phyloP scores from a whole-genome alignment of 441 rosid species.

The Francoa sonchifolia region DNA sequence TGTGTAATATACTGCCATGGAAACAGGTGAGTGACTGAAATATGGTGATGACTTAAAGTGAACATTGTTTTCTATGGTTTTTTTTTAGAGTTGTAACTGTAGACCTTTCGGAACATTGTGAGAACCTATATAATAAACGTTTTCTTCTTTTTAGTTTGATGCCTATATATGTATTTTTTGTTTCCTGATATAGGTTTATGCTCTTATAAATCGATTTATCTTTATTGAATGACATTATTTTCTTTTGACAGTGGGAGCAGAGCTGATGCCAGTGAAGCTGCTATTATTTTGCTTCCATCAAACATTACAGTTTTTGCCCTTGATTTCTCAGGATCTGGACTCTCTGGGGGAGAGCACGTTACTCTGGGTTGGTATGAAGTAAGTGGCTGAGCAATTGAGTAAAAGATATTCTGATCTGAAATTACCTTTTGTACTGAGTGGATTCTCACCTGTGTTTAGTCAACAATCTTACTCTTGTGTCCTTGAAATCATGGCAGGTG shows the following conservation, averaged over 20 bases:
- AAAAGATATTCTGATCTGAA: slow-evolving; percentile 1
- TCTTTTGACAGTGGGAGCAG: slow-evolving; percentile 78
- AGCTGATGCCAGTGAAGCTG: slow-evolving; percentile 98
- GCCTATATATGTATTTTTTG: too few species aligned
- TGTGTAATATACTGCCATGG: slow-evolving; percentile 97
- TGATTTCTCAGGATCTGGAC: slow-evolving; percentile 97
- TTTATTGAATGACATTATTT: slow-evolving; percentile 14
- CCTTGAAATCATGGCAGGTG: too few species aligned
- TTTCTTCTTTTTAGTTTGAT: too few species aligned
- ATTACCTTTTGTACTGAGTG: neutral
- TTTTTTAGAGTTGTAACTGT: too few species aligned
- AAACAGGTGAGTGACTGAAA: slow-evolving; percentile 48
- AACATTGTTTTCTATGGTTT: too few species aligned
- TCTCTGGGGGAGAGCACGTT: slow-evolving; percentile 94
- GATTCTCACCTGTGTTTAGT: neutral
- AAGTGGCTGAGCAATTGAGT: slow-evolving; percentile 16
- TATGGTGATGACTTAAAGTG: neutral
- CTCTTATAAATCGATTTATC: neutral
- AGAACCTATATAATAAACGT: too few species aligned
- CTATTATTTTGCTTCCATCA: slow-evolving; percentile 77
- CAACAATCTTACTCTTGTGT: too few species aligned
- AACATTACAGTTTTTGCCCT: slow-evolving; percentile 93
- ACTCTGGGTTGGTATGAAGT: slow-evolving; percentile 93
- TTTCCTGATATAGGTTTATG: neutral
- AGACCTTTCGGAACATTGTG: too few species aligned